Base-by-base conservation (phyloP, 2,329 filamentous ascomycete species). In the Hirsutella thompsonii region DNA sequence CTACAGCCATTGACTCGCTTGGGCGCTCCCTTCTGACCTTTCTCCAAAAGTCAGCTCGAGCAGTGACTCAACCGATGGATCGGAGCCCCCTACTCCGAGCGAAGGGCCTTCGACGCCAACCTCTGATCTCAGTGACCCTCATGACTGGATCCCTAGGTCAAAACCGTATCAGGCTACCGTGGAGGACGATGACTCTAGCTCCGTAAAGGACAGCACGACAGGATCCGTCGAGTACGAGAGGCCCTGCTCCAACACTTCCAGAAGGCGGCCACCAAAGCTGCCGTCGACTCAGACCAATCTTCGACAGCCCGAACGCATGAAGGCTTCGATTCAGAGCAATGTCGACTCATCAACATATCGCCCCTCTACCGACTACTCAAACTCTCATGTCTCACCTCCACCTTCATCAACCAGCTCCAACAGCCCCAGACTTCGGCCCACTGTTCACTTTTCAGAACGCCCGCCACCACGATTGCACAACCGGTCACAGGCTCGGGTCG, bases 371-470 rank as follows among this genome's bases (percentile, higher is more conserved):
- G 26, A 16, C 28, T 30, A 16, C 14, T 18, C 26, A 16, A 11
- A 8, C 16, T 34, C n/a, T 20, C 19, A 4, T n/a, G 2, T 14
- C 3, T 33, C 36, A 2, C 42, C 39, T 1, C 44, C 44, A 3
- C 40, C 44, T 2, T 36, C 40, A 11, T 46, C 46, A 8, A n/a
- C 37, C 6, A 38, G 29, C 10, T 20, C 43, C 18, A 33, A 35
- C 16, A 47, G 45, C 30, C 44, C 45, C 14, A 44, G 28, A 37
- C 16, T 44, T 4, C 51, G 54, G 0, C 57, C 49, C 5, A 52
- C 52, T 1, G 57, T 60, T 6, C 56, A 55, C 34, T 60, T 60
- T 43, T 56, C 54, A 3, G 51, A 59, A 10, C 46, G 49, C 2
- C 51, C 40, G 1, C 55, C 55, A 0, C 46, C 56, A 1, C 44